Percentiles rank a stretch among this genome's conserved stretches.
phyloP scores from a whole-genome alignment of 129 eudicot species.

The Dittrichia graveolens region DNA sequence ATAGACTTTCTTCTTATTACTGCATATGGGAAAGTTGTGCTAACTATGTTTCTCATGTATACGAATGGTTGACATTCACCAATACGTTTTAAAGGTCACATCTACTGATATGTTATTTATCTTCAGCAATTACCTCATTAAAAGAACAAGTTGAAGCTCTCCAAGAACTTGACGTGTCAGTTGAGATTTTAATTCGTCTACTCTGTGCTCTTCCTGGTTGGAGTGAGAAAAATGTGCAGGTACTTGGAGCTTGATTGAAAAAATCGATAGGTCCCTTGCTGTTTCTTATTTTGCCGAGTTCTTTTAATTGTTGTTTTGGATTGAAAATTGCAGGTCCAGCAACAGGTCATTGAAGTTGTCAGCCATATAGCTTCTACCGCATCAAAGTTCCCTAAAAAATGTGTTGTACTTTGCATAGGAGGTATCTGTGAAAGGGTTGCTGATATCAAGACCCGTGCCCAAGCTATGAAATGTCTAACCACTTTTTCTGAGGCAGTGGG shows the following conservation, averaged over 20 bases:
- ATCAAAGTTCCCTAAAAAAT: slow-evolving; percentile 84
- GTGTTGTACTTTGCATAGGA: slow-evolving; percentile 88
- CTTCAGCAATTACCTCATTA: slow-evolving; percentile 75
- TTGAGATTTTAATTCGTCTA: slow-evolving; percentile 84
- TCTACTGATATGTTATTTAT: neutral
- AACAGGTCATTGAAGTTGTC: slow-evolving; percentile 88
- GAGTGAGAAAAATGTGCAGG: slow-evolving; percentile 97
- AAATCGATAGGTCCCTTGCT: no score
- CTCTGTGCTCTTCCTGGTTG: slow-evolving; percentile 96
- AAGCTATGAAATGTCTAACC: slow-evolving; percentile 94
- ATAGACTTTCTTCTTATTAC: neutral
- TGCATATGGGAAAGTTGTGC: neutral
- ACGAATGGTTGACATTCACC: slow-evolving; percentile 10
- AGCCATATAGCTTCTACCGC: slow-evolving; percentile 79
- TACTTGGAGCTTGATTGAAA: no score
- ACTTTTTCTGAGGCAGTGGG: slow-evolving; percentile 93
- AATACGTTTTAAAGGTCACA: neutral
- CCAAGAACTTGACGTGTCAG: slow-evolving; percentile 64
- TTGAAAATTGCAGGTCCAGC: slow-evolving; percentile 60
- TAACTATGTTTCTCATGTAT: neutral
- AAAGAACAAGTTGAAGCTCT: slow-evolving; percentile 86
- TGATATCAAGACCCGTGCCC: slow-evolving; percentile 93
- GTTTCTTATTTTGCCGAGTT: no score
- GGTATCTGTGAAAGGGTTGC: slow-evolving; percentile 98
- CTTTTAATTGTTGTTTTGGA: no score